Evolutionary conservation across 2,329 filamentous ascomycete genomes (phyloP).

Genomic region (Parasarocladium wereldwijsianum): DNA sequence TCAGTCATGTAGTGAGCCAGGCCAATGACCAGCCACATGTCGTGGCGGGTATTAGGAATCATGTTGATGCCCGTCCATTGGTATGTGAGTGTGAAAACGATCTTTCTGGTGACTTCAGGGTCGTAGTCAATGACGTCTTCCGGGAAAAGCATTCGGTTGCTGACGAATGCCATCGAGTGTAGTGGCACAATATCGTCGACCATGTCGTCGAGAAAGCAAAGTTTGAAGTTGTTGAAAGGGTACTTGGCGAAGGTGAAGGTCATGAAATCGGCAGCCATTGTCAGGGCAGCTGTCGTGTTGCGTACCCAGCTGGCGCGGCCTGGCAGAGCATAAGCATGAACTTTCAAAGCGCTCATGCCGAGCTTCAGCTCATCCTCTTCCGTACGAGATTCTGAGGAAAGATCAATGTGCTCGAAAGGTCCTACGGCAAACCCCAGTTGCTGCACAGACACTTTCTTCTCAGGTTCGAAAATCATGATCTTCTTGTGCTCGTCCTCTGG

Average conservation of each 20-base stretch:
- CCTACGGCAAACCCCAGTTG: constrained; percentile 91
- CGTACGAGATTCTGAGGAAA: constrained; percentile 72
- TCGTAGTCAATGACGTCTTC: constrained; percentile 76
- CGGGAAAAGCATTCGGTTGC: constrained; percentile 70
- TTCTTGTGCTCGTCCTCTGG: constrained; percentile 68
- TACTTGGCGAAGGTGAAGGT: constrained; percentile 80
- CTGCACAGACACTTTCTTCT: constrained; percentile 62
- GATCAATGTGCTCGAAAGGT: constrained; percentile 84
- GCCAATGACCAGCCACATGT: constrained; percentile 81
- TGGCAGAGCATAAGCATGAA: constrained; percentile 85
- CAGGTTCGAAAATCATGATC: constrained; percentile 70
- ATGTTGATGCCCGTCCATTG: constrained; percentile 95
- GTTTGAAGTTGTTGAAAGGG: constrained; percentile 80
- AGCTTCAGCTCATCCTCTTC: constrained; percentile 87
- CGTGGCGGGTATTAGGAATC: constrained; percentile 63
- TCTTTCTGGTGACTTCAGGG: constrained; percentile 61
- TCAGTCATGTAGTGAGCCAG: constrained; percentile 93
- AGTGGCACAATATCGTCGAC: constrained; percentile 59
- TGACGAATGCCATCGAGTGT: constrained; percentile 77
- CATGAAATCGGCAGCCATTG: constrained; percentile 81
- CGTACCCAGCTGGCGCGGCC: constrained; percentile 67
- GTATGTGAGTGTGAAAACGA: constrained; percentile 73
- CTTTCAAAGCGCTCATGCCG: constrained; percentile 72
- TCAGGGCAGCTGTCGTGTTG: constrained; percentile 75
- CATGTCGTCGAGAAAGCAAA: constrained; percentile 90